phyloP scores from a whole-genome alignment of 345 rosid species.

The Ailanthus altissimus region DNA sequence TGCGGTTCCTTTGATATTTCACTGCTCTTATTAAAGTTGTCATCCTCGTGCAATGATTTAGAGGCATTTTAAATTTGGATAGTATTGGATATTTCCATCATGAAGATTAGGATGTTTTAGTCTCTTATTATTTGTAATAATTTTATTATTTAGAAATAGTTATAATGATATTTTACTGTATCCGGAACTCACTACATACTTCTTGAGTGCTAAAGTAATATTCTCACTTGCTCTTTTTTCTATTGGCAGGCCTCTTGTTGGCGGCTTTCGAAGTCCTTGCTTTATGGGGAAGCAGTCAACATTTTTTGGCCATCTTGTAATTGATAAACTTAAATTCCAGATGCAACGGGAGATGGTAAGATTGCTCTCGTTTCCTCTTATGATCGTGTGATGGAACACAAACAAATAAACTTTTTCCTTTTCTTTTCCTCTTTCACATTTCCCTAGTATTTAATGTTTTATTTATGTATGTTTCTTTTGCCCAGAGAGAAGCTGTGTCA shows the following conservation, averaged over 20 bases:
- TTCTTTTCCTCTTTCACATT: neutral
- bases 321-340: conserved; percentile 43
- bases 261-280: conserved; percentile 49
- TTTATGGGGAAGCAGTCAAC: conserved; percentile 48
- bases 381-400: neutral
- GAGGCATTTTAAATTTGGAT: neutral
- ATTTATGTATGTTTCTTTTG: neutral
- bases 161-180: neutral
- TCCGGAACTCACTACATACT: neutral
- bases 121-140: neutral
- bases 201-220: neutral
- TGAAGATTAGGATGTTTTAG: neutral
- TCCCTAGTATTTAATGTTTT: neutral
- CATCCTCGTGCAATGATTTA: neutral
- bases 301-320: conserved; percentile 66
- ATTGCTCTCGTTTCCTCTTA: conserved; percentile 1
- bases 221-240: conserved; percentile 2
- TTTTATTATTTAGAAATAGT: neutral
- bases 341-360: conserved; percentile 60
- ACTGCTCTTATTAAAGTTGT: neutral
- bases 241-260: conserved; percentile 75
- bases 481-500: conserved; percentile 75
- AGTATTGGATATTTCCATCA: neutral
- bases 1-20: neutral
- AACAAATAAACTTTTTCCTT: neutral